Base-by-base conservation (phyloP, 2,329 filamentous ascomycete species). In the Botrytis sinoallii region DNA sequence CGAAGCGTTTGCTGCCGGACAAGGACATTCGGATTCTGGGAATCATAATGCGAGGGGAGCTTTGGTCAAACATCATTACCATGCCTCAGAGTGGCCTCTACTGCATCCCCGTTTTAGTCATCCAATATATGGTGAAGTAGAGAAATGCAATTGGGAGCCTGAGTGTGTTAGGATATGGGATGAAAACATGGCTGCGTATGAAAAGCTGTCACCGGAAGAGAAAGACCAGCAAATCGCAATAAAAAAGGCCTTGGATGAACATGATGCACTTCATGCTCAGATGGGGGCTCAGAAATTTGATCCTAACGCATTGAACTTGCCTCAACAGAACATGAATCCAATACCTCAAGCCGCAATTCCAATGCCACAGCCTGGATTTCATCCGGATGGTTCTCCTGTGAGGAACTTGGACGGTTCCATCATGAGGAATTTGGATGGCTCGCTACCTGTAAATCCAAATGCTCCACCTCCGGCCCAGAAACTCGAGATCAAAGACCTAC, bases 1-100 rank as follows among this genome's bases (percentile, higher is more conserved):
- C 7, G 90, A 93, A 81, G 90, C 90, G 0, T 93, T 93, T 77
- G 91, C 91, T 22, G 91, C 91, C 0, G 91, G 91, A 20, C 91
- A 93, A 80, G 91, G 91, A 20, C 91, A 93, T 81, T 93, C 91
- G 0, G 88, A 93, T 79, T 92, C 90, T 0, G 91, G 91, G 22
- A 92, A 90, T 78, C 91, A 93, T 81, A 86, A 91, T 70, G 86
- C 90, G 1, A 85, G 89, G 69, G 86, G 86, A 32, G 91, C 91
- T 2, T 84, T 93, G 1, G 90, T 93, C 38, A 91, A 90, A 81
- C 91, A 93, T 79, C 90, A 93, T 81, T 93, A 92, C 78, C 91
- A 93, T 80, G 91, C 91, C 0, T 93, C 90, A 1, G 88, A 89
- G 74, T 93, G 91, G 91, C 91, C 91, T 3, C 87, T 86, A 70